Conservation (phyloP, 2,329 filamentous ascomycete genomes). For the Xylariaceae sp. region DNA sequence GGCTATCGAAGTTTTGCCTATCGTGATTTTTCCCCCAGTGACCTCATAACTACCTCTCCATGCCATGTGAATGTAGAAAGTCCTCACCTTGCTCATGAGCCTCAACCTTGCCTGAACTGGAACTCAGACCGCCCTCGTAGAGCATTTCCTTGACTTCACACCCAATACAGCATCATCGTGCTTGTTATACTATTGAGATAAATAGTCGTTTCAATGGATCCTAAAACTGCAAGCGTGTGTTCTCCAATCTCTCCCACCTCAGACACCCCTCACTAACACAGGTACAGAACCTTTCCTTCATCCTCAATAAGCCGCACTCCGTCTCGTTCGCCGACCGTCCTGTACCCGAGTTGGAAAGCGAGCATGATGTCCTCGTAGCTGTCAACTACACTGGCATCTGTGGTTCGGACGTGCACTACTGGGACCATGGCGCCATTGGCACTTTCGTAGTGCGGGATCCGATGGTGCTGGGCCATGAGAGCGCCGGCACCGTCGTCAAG, state of each 20-base stretch:
- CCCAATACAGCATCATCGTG: background rate
- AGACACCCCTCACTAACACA: background rate
- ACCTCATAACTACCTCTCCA: background rate
- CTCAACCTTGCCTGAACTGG: too few species aligned
- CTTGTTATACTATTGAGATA: background rate
- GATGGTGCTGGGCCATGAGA: conserved; percentile 70
- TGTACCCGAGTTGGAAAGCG: conserved; percentile 60
- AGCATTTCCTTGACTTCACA: too few species aligned
- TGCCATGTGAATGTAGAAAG: too few species aligned
- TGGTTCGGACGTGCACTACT: conserved; percentile 86
- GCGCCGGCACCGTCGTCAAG: conserved; percentile 71
- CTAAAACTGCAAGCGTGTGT: conserved; percentile 22
- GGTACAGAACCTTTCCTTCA: conserved; percentile 74
- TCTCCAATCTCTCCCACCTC: background rate
- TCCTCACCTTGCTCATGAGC: too few species aligned
- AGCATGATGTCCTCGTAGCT: conserved; percentile 75
- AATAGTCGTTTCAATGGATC: conserved; percentile 16
- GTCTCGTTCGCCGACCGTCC: conserved; percentile 74
- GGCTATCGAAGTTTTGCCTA: background rate
- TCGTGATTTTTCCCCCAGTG: background rate
- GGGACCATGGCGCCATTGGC: conserved; percentile 80
- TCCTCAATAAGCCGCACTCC: conserved; percentile 71
- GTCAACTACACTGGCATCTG: conserved; percentile 87
- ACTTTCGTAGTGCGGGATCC: conserved; percentile 78
- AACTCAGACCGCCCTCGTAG: too few species aligned